Percentiles rank a stretch among this genome's conserved stretches.
Evolutionary conservation across 208 protist genomes (phyloP).

Genomic region (Vickermania ingenoplastis): DNA sequence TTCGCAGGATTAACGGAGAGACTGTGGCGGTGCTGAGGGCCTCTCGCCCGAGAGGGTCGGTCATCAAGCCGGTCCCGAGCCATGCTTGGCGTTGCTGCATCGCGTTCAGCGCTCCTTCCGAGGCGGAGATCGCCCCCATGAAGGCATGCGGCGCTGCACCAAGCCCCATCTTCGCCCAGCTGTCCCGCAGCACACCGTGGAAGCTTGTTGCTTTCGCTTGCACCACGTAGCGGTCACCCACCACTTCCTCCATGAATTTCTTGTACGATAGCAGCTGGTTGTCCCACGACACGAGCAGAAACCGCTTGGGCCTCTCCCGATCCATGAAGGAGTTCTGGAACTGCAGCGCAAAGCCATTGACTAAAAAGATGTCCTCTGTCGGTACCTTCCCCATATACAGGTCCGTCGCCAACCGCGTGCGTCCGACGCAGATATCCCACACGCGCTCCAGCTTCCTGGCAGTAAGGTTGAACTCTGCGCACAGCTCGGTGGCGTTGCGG

Average conservation of each 20-base stretch:
- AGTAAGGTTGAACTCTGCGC: slow-evolving; percentile 23
- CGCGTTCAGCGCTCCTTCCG: slow-evolving; percentile 52
- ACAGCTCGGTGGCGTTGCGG: slow-evolving; percentile 19
- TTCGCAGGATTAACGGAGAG: slow-evolving; percentile 7
- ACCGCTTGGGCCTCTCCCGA: slow-evolving; percentile 20
- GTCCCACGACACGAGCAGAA: slow-evolving; percentile 36
- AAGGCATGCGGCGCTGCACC: slow-evolving; percentile 15
- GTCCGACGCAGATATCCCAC: slow-evolving; percentile 20
- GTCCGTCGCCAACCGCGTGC: slow-evolving; percentile 17
- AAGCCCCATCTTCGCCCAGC: slow-evolving; percentile 17
- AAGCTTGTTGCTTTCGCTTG: slow-evolving; percentile 15
- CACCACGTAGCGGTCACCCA: slow-evolving; percentile 26
- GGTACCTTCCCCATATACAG: slow-evolving; percentile 34
- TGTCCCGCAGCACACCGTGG: slow-evolving; percentile 11
- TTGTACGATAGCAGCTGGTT: slow-evolving; percentile 8
- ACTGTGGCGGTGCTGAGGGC: slow-evolving; percentile 2
- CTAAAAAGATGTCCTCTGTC: slow-evolving; percentile 20
- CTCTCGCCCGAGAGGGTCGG: slow-evolving; percentile 7
- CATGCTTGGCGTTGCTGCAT: slow-evolving; percentile 64
- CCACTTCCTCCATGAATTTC: slow-evolving; percentile 11
- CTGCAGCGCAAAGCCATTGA: slow-evolving; percentile 47
- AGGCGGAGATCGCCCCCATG: slow-evolving; percentile 47
- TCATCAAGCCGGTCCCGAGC: slow-evolving; percentile 28
- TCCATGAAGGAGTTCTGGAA: slow-evolving; percentile 29
- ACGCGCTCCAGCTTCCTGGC: slow-evolving; percentile 12